Evolutionary conservation across 306 rosid species (phyloP).

Genomic region (Acacia confusa): DNA sequence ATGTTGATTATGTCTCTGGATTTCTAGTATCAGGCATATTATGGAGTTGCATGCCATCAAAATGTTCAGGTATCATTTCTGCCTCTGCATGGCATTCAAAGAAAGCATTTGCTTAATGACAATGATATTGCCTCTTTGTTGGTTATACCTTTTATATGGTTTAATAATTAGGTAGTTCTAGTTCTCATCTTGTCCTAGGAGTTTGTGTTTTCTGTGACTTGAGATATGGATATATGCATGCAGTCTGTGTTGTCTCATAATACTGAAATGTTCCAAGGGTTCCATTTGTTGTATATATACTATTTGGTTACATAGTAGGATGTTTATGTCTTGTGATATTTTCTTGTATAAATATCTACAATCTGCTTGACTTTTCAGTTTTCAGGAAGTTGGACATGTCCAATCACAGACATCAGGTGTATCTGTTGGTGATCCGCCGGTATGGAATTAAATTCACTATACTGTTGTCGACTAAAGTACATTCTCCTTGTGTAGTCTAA

Average conservation of each 20-base stretch:
- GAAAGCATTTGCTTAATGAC: not conserved
- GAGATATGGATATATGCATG: too few relatives aligned
- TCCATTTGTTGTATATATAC: not conserved
- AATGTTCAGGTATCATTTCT: constrained; percentile 54
- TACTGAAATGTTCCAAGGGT: not conserved
- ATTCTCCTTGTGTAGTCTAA: constrained; percentile 9
- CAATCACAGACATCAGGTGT: constrained; percentile 43
- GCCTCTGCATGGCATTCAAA: not conserved
- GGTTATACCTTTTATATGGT: too few relatives aligned
- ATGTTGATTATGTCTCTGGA: constrained; percentile 26
- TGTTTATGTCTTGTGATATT: too few relatives aligned
- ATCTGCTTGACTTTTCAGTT: constrained; percentile 28
- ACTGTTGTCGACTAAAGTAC: not conserved
- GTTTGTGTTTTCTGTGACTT: too few relatives aligned
- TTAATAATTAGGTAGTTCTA: too few relatives aligned
- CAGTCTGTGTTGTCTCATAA: not conserved
- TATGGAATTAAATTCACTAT: not conserved
- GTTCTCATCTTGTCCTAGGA: too few relatives aligned
- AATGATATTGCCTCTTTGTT: not conserved
- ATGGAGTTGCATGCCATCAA: constrained; percentile 56
- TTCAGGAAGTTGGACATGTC: constrained; percentile 59
- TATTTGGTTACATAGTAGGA: too few relatives aligned
- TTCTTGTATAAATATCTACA: too few relatives aligned
- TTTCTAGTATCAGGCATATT: constrained; percentile 57
- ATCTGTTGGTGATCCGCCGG: constrained; percentile 45